Percentiles rank a stretch among this genome's conserved stretches.
These are phyloP conservation scores for Stereocaulon alpinum DNA, from an alignment of 495 filamentous ascomycete genomes.

Conservation along the genomic window DNA sequence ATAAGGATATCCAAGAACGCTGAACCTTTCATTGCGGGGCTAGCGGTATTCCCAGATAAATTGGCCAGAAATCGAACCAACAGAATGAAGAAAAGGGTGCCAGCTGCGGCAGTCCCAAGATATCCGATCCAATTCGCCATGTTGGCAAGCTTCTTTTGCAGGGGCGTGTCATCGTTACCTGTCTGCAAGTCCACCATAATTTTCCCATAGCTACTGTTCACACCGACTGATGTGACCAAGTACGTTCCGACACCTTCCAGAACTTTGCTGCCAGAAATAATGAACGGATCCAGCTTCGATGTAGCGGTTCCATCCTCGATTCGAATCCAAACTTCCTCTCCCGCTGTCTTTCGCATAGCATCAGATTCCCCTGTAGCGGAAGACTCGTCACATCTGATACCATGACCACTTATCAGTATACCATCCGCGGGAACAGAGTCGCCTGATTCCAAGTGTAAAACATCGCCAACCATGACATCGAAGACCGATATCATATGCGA, in stretches of 20 bases:
- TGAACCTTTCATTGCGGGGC: constrained; percentile 48
- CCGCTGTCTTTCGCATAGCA: constrained; percentile 52
- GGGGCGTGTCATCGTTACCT: constrained; percentile 50
- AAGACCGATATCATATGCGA: constrained; percentile 60
- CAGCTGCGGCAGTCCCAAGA: constrained; percentile 44
- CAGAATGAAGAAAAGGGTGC: constrained; percentile 52
- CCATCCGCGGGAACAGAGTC: constrained; percentile 58
- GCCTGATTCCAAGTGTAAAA: constrained; percentile 63
- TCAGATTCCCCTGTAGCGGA: constrained; percentile 62
- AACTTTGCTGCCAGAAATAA: constrained; percentile 55
- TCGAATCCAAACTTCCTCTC: constrained; percentile 47
- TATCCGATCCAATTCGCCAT: constrained; percentile 57
- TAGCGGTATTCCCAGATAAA: constrained; percentile 38
- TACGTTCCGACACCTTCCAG: constrained; percentile 56
- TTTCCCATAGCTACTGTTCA: constrained; percentile 54
- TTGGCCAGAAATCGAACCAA: constrained; percentile 50
- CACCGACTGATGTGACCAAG: constrained; percentile 52
- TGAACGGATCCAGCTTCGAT: constrained; percentile 53
- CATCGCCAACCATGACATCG: constrained; percentile 62
- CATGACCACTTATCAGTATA: constrained; percentile 51
- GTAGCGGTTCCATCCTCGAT: constrained; percentile 44
- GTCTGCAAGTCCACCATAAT: constrained; percentile 54
- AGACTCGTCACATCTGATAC: constrained; percentile 58
- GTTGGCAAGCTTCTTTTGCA: constrained; percentile 52
- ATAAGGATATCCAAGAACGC: constrained; percentile 58